Evolutionary conservation across 2,329 filamentous ascomycete genomes (phyloP), one percentile per base, ranked within the genome.

Genomic region (Fusarium newnesense): DNA sequence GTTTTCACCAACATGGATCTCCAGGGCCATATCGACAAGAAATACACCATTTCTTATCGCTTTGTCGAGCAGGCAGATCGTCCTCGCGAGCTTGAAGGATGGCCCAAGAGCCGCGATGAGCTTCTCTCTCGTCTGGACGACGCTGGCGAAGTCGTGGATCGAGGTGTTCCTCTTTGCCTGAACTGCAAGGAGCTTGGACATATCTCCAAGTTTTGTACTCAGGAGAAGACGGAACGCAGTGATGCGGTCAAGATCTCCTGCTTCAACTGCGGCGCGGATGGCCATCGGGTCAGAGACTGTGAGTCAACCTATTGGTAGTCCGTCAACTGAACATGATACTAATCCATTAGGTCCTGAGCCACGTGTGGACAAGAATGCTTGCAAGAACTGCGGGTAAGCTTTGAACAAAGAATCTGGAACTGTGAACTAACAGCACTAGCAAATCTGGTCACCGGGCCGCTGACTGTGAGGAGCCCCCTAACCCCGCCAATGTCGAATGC

Each of bases 231-330:
- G 0, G 89, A 91, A 77, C 81, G 78, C 30, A 78, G 80, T 5
- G 82, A 86, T 44, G 76, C 81, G 19, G 75, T 85, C 42, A 81
- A 83, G 26, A 86, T 93, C 54, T 85, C 84, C 52, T 94, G 92
- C 79, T 87, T 84, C 82, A 92, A 94, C 82, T 94, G 92, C 73
- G 83, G 86, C 8, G 85, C 87, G 43, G 81, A 85, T 32, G 92
- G 91, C 15, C 92, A 94, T 76, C 91, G 92, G 65, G 82, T 91
- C 58, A 90, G 92, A 58, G 91, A 94, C 74, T 94, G 92, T 90
- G 77, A 81, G 87, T 82, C 26, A 44, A 30, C 30, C 26, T n/a
- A 26, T 60, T 10, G n/a, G 28, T n/a, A 21, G 47, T 12, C 26
- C 16, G 19, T 47, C 43, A 8, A 9, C 21, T 26, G 28, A 40